Evolutionary conservation across 306 rosid species (phyloP), one percentile per base, ranked within the genome.

Genomic region (Crataegus laevigata): DNA sequence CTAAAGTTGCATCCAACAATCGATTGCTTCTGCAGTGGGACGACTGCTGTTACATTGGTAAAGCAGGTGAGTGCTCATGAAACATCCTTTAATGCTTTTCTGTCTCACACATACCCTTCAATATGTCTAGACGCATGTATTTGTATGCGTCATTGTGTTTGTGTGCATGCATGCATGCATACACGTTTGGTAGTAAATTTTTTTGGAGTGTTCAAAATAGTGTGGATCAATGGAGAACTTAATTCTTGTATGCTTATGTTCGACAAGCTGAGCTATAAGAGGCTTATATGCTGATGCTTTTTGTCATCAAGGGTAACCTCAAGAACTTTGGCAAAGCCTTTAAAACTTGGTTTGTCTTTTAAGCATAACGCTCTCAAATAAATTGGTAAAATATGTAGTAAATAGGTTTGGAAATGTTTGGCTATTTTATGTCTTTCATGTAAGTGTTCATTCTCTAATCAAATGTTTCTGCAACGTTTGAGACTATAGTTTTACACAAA

Each of bases 21-120:
- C 14, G 86, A 86, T 74, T 86, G 88, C 78, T 84, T 84, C 78
- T 86, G 90, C 83, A 86, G 90, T 67, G 90, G 90, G 50, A 42
- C 86, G 0, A 86, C 90, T 1, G 86, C 88, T 4, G 88, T 86
- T 66, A 77, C 88, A 17, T 54, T 86, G 69, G 43, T 86, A 42
- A 86, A 84, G 43, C 87, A 85, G 89, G 89, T 85, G 51, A 77
- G n/a, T 26, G 51, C 67, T 42, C 73, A 36, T 26, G 74, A 66
- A 70, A 29, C 43, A 8, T 73, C 13, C 50, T 11, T 12, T 18
- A 72, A 55, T 72, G 34, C 22, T 54, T 55, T 54, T 36, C 34
- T 75, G 34, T n/a, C n/a, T 50, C 32, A 45, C 45, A 61, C 42
- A 40, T 40, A 4, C 1, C 18, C 12, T 32, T 32, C 9, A 18